Conservation (phyloP, 345 rosid species). For the Rhizophora apiculata region DNA sequence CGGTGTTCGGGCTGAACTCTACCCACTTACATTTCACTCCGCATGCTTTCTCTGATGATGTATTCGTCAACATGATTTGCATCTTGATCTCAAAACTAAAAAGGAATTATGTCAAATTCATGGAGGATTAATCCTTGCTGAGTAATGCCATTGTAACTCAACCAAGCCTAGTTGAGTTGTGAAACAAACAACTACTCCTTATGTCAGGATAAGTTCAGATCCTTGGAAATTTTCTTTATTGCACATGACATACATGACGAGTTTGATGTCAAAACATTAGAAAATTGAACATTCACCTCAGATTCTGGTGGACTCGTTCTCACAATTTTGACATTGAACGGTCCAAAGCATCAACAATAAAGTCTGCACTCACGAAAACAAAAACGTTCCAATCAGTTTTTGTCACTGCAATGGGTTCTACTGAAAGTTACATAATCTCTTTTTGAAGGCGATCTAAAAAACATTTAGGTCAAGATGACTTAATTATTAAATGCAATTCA, state of each 20-base stretch:
- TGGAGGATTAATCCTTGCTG: not conserved
- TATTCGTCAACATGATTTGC: too few relatives aligned
- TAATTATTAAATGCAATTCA: not conserved
- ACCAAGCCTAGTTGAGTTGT: not conserved
- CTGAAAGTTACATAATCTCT: not conserved
- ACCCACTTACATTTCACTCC: too few relatives aligned
- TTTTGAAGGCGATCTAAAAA: not conserved
- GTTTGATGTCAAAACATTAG: not conserved
- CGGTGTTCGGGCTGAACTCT: too few relatives aligned
- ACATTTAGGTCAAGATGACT: not conserved
- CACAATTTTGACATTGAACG: conserved; percentile 60
- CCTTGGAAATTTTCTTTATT: not conserved
- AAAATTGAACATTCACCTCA: not conserved
- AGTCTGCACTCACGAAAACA: conserved; percentile 20
- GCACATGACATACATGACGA: not conserved
- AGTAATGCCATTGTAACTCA: not conserved
- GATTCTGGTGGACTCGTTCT: conserved; percentile 13
- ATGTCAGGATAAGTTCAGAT: too few relatives aligned
- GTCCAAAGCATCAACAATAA: conserved; percentile 77
- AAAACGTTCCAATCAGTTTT: not conserved
- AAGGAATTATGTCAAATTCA: too few relatives aligned
- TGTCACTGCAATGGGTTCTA: not conserved
- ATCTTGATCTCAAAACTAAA: too few relatives aligned
- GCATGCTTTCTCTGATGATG: too few relatives aligned
- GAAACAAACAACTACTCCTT: not conserved